These are phyloP conservation scores for Cenchrus fungigraminus DNA, from an alignment of 176 grass and related monocot species.

Conservation along the genomic window DNA sequence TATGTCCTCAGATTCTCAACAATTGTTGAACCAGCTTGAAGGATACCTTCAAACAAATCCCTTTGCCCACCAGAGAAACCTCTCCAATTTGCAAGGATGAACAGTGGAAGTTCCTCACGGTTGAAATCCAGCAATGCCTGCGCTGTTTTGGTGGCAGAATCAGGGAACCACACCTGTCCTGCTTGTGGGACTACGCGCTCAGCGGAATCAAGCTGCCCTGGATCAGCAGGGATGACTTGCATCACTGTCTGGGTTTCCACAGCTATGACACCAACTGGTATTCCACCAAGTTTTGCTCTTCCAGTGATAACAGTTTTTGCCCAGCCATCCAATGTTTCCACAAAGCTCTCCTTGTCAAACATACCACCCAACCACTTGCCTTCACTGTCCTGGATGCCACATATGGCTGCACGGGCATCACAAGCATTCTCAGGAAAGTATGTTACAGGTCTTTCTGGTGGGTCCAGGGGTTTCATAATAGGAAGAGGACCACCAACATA, in stretches of 20 bases:
- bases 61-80: slow-evolving; percentile 98
- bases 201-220: slow-evolving; percentile 92
- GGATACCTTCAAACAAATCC: slow-evolving; percentile 99
- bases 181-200: slow-evolving; percentile 94
- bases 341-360: slow-evolving; percentile 90
- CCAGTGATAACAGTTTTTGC: slow-evolving; percentile 97
- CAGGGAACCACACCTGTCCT: slow-evolving; percentile 97
- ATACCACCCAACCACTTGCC: slow-evolving; percentile 93
- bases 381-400: slow-evolving; percentile 57
- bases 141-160: slow-evolving; percentile 95
- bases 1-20: slow-evolving; percentile 98
- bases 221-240: slow-evolving; percentile 96
- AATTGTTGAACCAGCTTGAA: slow-evolving; percentile 97
- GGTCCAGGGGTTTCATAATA: slow-evolving; percentile 81
- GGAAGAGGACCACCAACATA: slow-evolving; percentile 89
- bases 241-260: slow-evolving; percentile 96
- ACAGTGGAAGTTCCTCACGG: slow-evolving; percentile 83
- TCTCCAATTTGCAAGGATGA: slow-evolving; percentile 99
- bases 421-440: slow-evolving; percentile 92
- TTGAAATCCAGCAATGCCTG: slow-evolving; percentile 97
- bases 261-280: slow-evolving; percentile 92
- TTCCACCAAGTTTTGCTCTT: slow-evolving; percentile 94
- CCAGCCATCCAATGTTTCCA: slow-evolving; percentile 98
- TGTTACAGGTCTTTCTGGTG: slow-evolving; percentile 77
- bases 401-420: slow-evolving; percentile 90